Percentiles rank a stretch among this genome's conserved stretches.
Conservation (phyloP, 2,329 filamentous ascomycete species). For the Fusarium redolens region DNA sequence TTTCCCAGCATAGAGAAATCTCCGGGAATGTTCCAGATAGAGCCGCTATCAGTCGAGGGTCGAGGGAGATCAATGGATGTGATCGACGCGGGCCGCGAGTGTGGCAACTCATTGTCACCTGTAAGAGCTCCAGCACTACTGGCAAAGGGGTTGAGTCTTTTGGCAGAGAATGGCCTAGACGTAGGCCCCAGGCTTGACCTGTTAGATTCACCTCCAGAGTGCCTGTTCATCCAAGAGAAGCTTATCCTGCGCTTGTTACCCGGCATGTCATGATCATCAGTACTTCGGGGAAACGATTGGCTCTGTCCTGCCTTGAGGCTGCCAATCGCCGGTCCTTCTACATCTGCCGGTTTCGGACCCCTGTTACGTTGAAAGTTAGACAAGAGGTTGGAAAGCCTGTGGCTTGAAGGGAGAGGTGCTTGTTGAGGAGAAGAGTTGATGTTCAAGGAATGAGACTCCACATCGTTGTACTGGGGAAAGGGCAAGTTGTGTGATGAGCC, state of each 20-base stretch:
- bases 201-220: conserved; percentile 58
- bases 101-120: conserved; percentile 66
- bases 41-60: conserved; percentile 82
- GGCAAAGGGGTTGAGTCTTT: conserved; percentile 60
- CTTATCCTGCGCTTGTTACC: conserved; percentile 68
- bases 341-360: conserved; percentile 66
- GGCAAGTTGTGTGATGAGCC: conserved; percentile 69
- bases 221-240: conserved; percentile 70
- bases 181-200: conserved; percentile 46
- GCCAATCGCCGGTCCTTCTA: conserved; percentile 70
- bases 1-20: conserved; percentile 60
- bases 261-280: conserved; percentile 65
- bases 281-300: conserved; percentile 77
- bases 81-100: conserved; percentile 75
- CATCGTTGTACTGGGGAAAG: conserved; percentile 62
- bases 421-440: conserved; percentile 55
- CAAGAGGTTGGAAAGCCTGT: conserved; percentile 63
- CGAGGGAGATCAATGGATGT: conserved; percentile 77
- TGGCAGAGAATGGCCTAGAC: conserved; percentile 54
- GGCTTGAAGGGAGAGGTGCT: conserved; percentile 46
- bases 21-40: conserved; percentile 74
- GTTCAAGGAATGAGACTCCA: conserved; percentile 58
- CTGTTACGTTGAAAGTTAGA: conserved; percentile 72
- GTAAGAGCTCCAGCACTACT: conserved; percentile 62
- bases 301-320: conserved; percentile 78